Base-by-base conservation (phyloP, 192 early-diverging fungal species). In the Neocallimastix lanati region DNA sequence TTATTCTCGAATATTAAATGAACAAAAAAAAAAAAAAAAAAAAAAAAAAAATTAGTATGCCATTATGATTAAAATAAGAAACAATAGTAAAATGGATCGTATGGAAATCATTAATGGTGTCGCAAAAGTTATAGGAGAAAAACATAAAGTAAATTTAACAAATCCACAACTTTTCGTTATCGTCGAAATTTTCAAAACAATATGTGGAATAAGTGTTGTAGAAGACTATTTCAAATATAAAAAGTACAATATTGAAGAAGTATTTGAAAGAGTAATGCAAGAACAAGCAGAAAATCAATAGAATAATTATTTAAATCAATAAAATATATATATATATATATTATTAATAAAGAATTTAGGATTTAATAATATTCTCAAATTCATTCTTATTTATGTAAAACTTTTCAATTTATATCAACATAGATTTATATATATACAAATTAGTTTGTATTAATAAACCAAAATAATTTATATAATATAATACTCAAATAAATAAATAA, bases 111-210 rank as follows among this genome's bases (percentile, higher is more conserved):
- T 88, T 29, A 81, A 84, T 28, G 81, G 30, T 40, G 38, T 92
- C 25, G 91, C 90, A 12, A 40, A 30, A 15, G 36, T 86, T 4
- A 88, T 87, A 29, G 91, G 89, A 14, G 80, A 82, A 50, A 79
- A 80, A 11, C 91, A 92, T 78, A 79, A 29, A 16, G 91, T 92
- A 12, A 84, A 90, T 76, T 81, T 92, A 78, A 84, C 80, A 16
- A 79, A 88, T 12, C 90, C 91, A 0, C 80, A 85, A n/a, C 84
- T 86, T 3, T 83, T 83, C 12, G 83, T 92, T 29, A 83, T 92
- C 29, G 87, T 87, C 13, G 91, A 92, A 79, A 82, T 92, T 7
- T 85, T 88, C 76, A 89, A 89, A 86, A 89, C 50, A n/a, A 21
- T 67, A n/a, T 67, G 50, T n/a, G 50, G 50, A 9, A 67, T 67